These are phyloP conservation scores for Larix kaempferi DNA, from an alignment of 75 land plant species.

Conservation along the genomic window DNA sequence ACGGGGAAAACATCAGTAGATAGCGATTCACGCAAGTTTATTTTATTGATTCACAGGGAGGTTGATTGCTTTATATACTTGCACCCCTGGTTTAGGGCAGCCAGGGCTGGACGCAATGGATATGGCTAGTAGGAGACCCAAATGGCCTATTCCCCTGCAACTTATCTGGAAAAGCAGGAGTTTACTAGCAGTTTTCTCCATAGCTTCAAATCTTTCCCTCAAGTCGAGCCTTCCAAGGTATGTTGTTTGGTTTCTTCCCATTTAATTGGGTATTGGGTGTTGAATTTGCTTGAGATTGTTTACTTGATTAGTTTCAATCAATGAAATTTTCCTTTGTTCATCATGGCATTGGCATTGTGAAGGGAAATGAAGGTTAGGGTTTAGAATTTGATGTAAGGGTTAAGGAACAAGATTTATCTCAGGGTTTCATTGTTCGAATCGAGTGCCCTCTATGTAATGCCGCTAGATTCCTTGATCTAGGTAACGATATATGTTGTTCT, in stretches of 20 bases:
- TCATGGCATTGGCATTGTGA: not conserved
- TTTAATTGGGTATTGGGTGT: not conserved
- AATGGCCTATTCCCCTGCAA: constrained; percentile 13
- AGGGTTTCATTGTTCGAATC: not conserved
- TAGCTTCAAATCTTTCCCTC: constrained; percentile 19
- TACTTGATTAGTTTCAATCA: not conserved
- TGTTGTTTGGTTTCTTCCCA: not conserved
- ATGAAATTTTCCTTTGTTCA: not conserved
- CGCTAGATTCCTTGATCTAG: not conserved
- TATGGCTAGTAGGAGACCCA: no score
- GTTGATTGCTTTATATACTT: no score
- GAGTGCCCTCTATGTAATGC: no score
- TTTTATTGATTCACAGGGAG: no score
- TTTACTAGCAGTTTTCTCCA: constrained; percentile 11
- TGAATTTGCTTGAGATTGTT: not conserved
- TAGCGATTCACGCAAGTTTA: no score
- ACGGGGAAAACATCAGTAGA: no score
- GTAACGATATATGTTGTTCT: not conserved
- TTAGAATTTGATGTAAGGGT: not conserved
- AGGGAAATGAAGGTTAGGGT: no score
- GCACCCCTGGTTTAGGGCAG: no score
- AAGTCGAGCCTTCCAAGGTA: constrained; percentile 23
- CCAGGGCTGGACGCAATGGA: no score
- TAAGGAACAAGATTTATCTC: no score
- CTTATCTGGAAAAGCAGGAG: constrained; percentile 18